These are phyloP conservation scores for Fraxinus floribunda DNA, from an alignment of 305 asterid species.

Conservation along the genomic window DNA sequence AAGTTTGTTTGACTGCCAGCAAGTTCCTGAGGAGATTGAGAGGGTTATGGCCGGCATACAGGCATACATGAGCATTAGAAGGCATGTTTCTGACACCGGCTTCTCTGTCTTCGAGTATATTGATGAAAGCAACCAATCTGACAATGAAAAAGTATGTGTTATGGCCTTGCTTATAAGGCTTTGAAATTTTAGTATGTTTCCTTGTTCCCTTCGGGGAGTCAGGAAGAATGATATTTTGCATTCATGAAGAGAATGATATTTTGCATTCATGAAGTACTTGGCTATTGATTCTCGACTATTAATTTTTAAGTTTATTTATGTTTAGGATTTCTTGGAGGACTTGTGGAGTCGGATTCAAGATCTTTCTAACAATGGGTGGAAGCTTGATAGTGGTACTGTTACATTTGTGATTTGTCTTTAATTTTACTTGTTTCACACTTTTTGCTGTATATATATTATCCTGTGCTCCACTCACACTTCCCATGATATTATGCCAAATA, in stretches of 20 bases:
- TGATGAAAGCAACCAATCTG: slow-evolving; percentile 53
- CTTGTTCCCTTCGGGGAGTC: slow-evolving; percentile 1
- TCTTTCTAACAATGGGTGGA: slow-evolving; percentile 92
- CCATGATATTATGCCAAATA: background rate
- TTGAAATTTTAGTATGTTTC: slow-evolving; percentile 3
- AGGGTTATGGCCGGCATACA: slow-evolving; percentile 92
- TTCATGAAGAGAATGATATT: background rate
- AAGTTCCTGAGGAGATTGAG: slow-evolving; percentile 98
- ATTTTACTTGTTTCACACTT: background rate
- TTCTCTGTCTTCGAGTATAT: slow-evolving; percentile 63
- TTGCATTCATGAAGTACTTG: slow-evolving; percentile 6
- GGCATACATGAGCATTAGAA: slow-evolving; percentile 94
- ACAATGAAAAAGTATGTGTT: slow-evolving; percentile 59
- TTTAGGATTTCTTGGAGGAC: slow-evolving; percentile 93
- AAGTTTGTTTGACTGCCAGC: slow-evolving; percentile 51
- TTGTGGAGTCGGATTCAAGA: slow-evolving; percentile 86
- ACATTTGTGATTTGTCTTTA: slow-evolving; percentile 14
- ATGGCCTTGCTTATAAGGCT: slow-evolving; percentile 4
- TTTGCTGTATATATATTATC: slow-evolving; percentile 7
- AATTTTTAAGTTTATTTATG: slow-evolving; percentile 20
- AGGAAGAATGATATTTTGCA: background rate
- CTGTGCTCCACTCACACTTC: background rate
- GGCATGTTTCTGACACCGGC: slow-evolving; percentile 76
- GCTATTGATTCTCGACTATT: slow-evolving; percentile 13
- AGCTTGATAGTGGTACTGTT: slow-evolving; percentile 86